A percentile compares a stretch with the other conserved stretches of the same genome.
Conservation (phyloP, 2,329 filamentous ascomycete genomes). For the Nemania sp. region DNA sequence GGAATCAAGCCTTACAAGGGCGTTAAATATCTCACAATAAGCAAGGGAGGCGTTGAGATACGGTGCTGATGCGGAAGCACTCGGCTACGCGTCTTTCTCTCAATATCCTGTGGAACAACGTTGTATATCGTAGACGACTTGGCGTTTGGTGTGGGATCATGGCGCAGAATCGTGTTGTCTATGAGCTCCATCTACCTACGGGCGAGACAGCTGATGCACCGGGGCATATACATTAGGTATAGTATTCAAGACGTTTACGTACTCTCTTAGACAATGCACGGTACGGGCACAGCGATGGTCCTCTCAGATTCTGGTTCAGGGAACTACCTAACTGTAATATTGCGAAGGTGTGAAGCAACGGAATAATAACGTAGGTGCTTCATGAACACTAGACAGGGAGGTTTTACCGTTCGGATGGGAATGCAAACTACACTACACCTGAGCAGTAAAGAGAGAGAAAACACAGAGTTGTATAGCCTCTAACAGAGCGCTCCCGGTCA, state of each 20-base stretch:
- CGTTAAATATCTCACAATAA: slow-evolving; percentile 90
- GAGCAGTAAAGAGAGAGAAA: no score
- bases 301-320: not conserved
- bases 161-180: slow-evolving; percentile 1
- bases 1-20: slow-evolving; percentile 95
- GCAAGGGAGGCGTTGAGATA: slow-evolving; percentile 67
- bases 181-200: not conserved
- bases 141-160: slow-evolving; percentile 10
- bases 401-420: no score
- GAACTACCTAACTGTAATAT: no score
- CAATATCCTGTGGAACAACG: slow-evolving; percentile 1
- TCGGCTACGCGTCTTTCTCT: not conserved
- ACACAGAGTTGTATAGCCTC: no score
- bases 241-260: not conserved
- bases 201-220: not conserved
- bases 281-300: not conserved
- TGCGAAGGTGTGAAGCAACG: no score
- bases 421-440: no score
- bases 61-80: slow-evolving; percentile 52
- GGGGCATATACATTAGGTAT: not conserved
- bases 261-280: not conserved
- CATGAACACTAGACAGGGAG: no score
- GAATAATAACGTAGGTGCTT: no score
- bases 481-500: no score
- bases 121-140: slow-evolving; percentile 22